Base-by-base conservation (phyloP, 345 rosid genomes). In the Syzygium oleosum region DNA sequence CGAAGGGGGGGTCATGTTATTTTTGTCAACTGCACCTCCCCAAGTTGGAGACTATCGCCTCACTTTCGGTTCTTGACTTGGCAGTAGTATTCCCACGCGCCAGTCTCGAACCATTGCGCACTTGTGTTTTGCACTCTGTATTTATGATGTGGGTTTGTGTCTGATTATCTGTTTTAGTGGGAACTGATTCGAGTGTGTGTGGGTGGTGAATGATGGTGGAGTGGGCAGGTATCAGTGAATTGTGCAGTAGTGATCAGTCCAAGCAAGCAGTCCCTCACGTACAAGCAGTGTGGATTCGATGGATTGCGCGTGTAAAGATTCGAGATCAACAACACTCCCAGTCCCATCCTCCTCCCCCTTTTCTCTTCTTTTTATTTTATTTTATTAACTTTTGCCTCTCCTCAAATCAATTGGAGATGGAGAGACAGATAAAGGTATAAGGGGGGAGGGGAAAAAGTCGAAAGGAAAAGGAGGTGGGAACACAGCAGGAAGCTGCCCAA, bases 271-370 rank as follows among this genome's bases (percentile, higher is more conserved):
- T 89, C 99, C 87, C 94, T 98, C 55, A 96, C 95, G 11, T 93
- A 94, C 93, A 98, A 98, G 94, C 98, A 96, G 85, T 98, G 99
- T 91, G 99, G 99, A 73, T 98, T 98, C 88, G 99, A 98, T 89
- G 99, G 99, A 84, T 87, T 98, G 88, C 94, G 91, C 86, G 96
- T 98, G 86, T 98, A 88, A 91, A 52, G 54, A 86, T 27, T 10
- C 25, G 0, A 27, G 29, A 86, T 63, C 59, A 12, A 65, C 11
- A 7, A 65, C 17, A 7, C n/a, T 53, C 4, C 41, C 85, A 16
- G 17, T 58, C 63, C 59, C 78, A 55, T 25, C 41, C 46, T 16
- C 27, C 13, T 3, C 13, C 52, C 65, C 65, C 46, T 43, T 12
- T 29, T 15, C 16, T 27, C 38, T 23, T 68, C 11, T 19, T 56